Evolutionary conservation across 1,284 basidiomycete species (phyloP).

Genomic region (Tilletia walkeri): DNA sequence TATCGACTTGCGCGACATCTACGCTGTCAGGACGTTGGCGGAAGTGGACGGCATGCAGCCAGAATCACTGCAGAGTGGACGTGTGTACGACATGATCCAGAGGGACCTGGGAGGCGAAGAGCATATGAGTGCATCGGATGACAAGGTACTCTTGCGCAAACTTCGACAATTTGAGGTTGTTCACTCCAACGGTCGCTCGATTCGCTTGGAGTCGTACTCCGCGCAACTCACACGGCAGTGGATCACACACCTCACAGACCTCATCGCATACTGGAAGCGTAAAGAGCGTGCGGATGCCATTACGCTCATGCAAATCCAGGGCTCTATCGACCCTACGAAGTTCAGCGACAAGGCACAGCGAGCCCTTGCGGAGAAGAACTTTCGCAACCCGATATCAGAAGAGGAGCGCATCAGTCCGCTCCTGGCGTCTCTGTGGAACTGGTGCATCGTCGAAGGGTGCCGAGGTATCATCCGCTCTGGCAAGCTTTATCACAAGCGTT

Average conservation of each 20-base stretch:
- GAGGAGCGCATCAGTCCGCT: slow-evolving; percentile 60
- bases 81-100: slow-evolving; percentile 55
- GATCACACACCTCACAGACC: slow-evolving; percentile 69
- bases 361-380: background rate
- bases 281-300: slow-evolving; percentile 69
- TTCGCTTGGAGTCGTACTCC: slow-evolving; percentile 67
- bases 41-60: background rate
- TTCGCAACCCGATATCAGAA: background rate
- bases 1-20: slow-evolving; percentile 68
- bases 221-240: slow-evolving; percentile 69
- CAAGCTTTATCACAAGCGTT: slow-evolving; percentile 65
- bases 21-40: slow-evolving; percentile 63
- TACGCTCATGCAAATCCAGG: slow-evolving; percentile 68
- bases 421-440: slow-evolving; percentile 69
- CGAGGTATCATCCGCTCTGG: slow-evolving; percentile 70
- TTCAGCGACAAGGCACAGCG: background rate
- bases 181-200: slow-evolving; percentile 67
- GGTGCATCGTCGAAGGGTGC: slow-evolving; percentile 75
- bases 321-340: background rate
- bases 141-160: slow-evolving; percentile 62
- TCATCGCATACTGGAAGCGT: slow-evolving; percentile 73
- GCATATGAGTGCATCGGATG: slow-evolving; percentile 59
- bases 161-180: slow-evolving; percentile 74
- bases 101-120: slow-evolving; percentile 70
- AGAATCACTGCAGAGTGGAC: background rate